Evolutionary conservation across 495 filamentous ascomycete species (phyloP).

Genomic region (Gamarada debralockiae): DNA sequence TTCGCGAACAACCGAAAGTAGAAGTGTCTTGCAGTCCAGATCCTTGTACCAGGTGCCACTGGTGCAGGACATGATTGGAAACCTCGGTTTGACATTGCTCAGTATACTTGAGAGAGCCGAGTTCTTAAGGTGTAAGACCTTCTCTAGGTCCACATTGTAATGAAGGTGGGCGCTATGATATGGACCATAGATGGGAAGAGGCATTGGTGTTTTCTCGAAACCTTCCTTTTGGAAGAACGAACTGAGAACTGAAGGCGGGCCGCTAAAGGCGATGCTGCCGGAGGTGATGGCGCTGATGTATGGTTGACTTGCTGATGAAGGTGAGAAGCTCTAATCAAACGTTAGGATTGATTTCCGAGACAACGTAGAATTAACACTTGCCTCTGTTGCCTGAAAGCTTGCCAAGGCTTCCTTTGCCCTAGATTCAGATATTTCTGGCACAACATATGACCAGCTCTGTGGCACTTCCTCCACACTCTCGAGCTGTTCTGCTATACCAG

Average conservation of each 20-base stretch:
- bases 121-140: slow-evolving; percentile 48
- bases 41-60: slow-evolving; percentile 39
- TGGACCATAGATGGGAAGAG: slow-evolving; percentile 72
- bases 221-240: slow-evolving; percentile 50
- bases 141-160: slow-evolving; percentile 52
- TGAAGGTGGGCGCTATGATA: slow-evolving; percentile 80
- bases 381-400: slow-evolving; percentile 48
- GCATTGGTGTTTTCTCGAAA: slow-evolving; percentile 52
- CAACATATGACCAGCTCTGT: slow-evolving; percentile 54
- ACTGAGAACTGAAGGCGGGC: slow-evolving; percentile 62
- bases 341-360: slow-evolving; percentile 12
- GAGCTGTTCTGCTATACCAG: slow-evolving; percentile 44
- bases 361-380: slow-evolving; percentile 19
- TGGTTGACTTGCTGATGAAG: slow-evolving; percentile 42
- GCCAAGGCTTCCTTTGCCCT: slow-evolving; percentile 38
- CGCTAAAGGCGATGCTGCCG: slow-evolving; percentile 71
- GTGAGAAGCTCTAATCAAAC: not conserved
- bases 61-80: slow-evolving; percentile 55
- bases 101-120: slow-evolving; percentile 34
- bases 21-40: slow-evolving; percentile 42
- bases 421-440: slow-evolving; percentile 40
- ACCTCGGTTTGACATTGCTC: slow-evolving; percentile 42
- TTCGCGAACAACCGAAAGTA: slow-evolving; percentile 51
- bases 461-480: slow-evolving; percentile 43
- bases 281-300: slow-evolving; percentile 73